Conservation (phyloP, 169 alveolate genomes). For the Eimeria tenella region DNA sequence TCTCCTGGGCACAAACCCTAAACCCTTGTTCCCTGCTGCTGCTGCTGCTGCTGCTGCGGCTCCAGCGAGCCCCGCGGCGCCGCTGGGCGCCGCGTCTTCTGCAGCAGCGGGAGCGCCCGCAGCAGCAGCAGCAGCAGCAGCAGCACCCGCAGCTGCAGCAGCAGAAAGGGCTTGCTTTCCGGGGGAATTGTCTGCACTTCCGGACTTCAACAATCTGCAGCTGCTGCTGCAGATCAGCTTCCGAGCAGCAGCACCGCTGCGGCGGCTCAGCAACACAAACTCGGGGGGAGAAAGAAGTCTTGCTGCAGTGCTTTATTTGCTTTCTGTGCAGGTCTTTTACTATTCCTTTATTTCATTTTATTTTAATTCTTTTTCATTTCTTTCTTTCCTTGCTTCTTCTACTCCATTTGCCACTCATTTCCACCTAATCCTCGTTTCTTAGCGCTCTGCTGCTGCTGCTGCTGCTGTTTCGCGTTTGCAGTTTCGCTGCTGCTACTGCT, state of each 20-base stretch:
- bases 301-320: constrained; percentile 16
- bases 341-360: no score
- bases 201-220: background rate
- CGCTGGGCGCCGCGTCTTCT: background rate
- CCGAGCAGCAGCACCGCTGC: background rate
- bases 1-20: background rate
- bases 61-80: no score
- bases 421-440: no score
- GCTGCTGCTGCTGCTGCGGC: constrained; percentile 36
- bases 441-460: no score
- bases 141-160: constrained; percentile 7
- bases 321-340: background rate
- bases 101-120: background rate
- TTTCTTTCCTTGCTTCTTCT: no score
- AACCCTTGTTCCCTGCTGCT: background rate
- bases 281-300: constrained; percentile 26
- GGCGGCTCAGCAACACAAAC: constrained; percentile 27
- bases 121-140: constrained; percentile 37
- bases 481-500: no score
- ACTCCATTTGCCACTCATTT: no score
- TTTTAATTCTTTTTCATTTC: no score
- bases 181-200: background rate
- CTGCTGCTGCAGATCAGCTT: background rate
- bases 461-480: no score
- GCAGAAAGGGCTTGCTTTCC: background rate